Percentiles rank a stretch among this genome's conserved stretches.
These are phyloP conservation scores for Aureobasidium sp. DNA, from an alignment of 2,329 filamentous ascomycete genomes.

Conservation along the genomic window DNA sequence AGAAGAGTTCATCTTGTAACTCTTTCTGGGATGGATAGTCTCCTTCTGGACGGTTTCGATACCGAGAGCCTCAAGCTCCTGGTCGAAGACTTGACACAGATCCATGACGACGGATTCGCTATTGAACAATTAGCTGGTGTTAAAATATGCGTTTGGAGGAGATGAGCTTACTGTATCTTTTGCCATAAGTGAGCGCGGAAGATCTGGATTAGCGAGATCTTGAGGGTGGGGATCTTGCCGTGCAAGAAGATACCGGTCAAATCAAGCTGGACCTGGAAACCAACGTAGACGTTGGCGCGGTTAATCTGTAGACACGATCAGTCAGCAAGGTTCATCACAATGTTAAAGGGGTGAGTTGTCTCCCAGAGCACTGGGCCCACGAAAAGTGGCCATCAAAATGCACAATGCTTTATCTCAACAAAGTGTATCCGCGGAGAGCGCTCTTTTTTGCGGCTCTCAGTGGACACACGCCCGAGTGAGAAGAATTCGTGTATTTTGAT, in stretches of 20 bases:
- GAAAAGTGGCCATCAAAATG: background rate
- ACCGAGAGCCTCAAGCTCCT: slow-evolving; percentile 88
- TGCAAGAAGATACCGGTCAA: slow-evolving; percentile 98
- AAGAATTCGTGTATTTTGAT: background rate
- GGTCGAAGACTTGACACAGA: slow-evolving; percentile 95
- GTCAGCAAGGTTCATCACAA: slow-evolving; percentile 1
- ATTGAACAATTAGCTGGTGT: background rate
- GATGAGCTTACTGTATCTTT: slow-evolving; percentile 84
- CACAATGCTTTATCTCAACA: background rate
- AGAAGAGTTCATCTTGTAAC: slow-evolving; percentile 99
- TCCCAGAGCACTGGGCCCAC: background rate
- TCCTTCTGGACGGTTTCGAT: slow-evolving; percentile 99
- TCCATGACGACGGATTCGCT: slow-evolving; percentile 94
- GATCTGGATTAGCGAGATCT: slow-evolving; percentile 97
- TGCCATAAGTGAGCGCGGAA: slow-evolving; percentile 99
- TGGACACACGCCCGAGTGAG: background rate
- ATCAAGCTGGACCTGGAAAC: slow-evolving; percentile 98
- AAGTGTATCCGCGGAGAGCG: background rate
- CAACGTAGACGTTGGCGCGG: slow-evolving; percentile 93
- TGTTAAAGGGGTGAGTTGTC: background rate
- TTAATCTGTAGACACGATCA: slow-evolving; percentile 53
- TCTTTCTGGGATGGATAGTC: slow-evolving; percentile 97
- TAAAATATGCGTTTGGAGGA: too few relatives aligned
- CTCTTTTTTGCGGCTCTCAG: background rate
- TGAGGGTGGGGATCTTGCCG: slow-evolving; percentile 95